Conservation (phyloP, 2,329 filamentous ascomycete species). For the Thelonectria discophora region DNA sequence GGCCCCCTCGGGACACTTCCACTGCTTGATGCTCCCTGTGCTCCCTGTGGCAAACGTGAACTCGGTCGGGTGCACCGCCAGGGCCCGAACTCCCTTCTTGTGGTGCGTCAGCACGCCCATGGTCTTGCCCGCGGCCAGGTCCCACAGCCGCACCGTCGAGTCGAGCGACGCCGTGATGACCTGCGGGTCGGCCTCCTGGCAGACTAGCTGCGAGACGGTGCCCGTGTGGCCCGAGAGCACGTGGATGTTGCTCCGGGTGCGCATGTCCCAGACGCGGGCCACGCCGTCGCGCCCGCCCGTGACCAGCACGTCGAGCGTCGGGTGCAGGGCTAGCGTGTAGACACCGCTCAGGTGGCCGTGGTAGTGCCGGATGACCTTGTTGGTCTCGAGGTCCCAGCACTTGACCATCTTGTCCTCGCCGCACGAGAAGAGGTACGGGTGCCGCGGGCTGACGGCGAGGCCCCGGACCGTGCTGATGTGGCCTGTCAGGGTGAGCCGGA, state of each 20-base stretch:
- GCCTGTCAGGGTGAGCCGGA: slow-evolving; percentile 87
- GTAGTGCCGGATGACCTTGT: slow-evolving; percentile 98
- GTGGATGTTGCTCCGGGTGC: slow-evolving; percentile 93
- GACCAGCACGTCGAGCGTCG: slow-evolving; percentile 91
- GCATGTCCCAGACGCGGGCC: slow-evolving; percentile 97
- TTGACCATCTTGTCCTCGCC: slow-evolving; percentile 99
- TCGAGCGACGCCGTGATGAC: slow-evolving; percentile 94
- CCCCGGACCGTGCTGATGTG: slow-evolving; percentile 95
- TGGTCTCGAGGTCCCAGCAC: slow-evolving; percentile 99
- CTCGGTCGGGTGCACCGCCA: slow-evolving; percentile 87
- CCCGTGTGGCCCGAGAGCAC: slow-evolving; percentile 90
- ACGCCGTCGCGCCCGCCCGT: slow-evolving; percentile 96
- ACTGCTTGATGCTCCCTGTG: slow-evolving; percentile 96
- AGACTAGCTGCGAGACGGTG: slow-evolving; percentile 88
- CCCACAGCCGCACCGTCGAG: slow-evolving; percentile 90
- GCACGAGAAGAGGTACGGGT: slow-evolving; percentile 97
- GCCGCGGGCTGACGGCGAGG: slow-evolving; percentile 88
- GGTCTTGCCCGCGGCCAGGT: slow-evolving; percentile 93
- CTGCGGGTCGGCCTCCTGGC: slow-evolving; percentile 96
- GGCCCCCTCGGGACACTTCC: slow-evolving; percentile 96
- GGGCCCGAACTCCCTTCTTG: slow-evolving; percentile 92
- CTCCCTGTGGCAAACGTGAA: slow-evolving; percentile 96
- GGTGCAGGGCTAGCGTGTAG: slow-evolving; percentile 92
- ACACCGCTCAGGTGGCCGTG: slow-evolving; percentile 97
- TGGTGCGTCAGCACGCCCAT: slow-evolving; percentile 97